Percentiles rank a stretch among this genome's conserved stretches.
phyloP scores from a whole-genome alignment of 2,329 filamentous ascomycete species.

The Sporothrix variecibatus region DNA sequence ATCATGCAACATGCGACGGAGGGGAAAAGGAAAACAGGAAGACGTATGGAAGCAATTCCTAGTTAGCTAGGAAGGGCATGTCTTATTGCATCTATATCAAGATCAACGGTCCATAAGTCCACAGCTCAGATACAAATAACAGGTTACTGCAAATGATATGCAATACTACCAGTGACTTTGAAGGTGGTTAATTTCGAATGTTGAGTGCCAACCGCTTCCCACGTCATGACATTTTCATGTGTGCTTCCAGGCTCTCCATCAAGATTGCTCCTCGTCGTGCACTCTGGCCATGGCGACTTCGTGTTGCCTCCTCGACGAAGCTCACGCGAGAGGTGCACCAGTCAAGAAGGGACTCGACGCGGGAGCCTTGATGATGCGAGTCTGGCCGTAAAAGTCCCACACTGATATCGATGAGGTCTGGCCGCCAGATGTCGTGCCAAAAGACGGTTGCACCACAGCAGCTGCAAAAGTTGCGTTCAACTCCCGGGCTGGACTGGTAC shows the following conservation, averaged over 20 bases:
- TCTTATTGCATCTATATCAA: not conserved
- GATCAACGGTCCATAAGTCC: not conserved
- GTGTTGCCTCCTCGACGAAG: conserved; percentile 56
- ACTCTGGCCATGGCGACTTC: conserved; percentile 36
- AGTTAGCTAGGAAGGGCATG: not conserved
- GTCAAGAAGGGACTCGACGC: conserved; percentile 60
- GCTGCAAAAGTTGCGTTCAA: conserved; percentile 62
- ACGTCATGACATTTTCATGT: not conserved
- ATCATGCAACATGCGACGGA: not conserved
- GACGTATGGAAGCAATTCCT: not conserved
- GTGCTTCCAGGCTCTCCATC: conserved; percentile 33
- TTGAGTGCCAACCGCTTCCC: no score
- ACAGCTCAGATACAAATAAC: not conserved
- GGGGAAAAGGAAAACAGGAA: not conserved
- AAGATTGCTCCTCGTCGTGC: conserved; percentile 36
- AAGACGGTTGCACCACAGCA: conserved; percentile 66
- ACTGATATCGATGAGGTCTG: conserved; percentile 64
- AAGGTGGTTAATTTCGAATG: no score
- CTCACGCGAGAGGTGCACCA: conserved; percentile 63
- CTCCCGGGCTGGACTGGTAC: conserved; percentile 56
- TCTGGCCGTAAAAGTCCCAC: conserved; percentile 56
- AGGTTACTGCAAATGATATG: not conserved
- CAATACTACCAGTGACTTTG: not conserved
- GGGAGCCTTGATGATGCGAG: conserved; percentile 43
- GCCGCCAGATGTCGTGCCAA: conserved; percentile 57